Evolutionary conservation across 129 eudicot species (phyloP).

Genomic region (Glebionis coronaria): DNA sequence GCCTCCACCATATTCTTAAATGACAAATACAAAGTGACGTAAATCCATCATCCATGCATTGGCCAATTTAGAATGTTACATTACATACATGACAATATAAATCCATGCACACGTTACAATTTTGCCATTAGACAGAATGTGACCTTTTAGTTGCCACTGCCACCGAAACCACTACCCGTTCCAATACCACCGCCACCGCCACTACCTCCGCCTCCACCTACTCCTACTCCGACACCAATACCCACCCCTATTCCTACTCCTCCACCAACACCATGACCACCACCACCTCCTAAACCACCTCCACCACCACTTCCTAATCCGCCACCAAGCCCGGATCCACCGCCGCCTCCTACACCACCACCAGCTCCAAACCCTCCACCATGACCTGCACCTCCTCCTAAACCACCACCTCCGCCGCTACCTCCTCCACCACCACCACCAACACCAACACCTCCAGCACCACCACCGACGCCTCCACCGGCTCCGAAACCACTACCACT

Average conservation of each 20-base stretch:
- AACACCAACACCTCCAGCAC: conserved; percentile 14
- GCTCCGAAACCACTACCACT: conserved; percentile 33
- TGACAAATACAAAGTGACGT: no score
- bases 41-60: no score
- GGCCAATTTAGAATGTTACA: no score
- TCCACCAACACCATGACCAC: conserved; percentile 5
- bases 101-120: not conserved
- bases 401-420: conserved; percentile 17
- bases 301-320: not conserved
- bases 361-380: conserved; percentile 24
- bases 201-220: not conserved
- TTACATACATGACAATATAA: no score
- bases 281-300: conserved; percentile 3
- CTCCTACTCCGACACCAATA: conserved; percentile 9
- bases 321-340: not conserved
- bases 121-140: not conserved
- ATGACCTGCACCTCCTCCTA: conserved; percentile 12
- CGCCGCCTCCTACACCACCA: conserved; percentile 15
- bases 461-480: conserved; percentile 32
- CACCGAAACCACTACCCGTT: conserved; percentile 5
- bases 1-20: no score
- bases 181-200: conserved; percentile 9
- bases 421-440: conserved; percentile 18
- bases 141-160: conserved; percentile 2
- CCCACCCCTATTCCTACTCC: conserved; percentile 11